These are phyloP conservation scores for Scheffersomyces segobiensis DNA, from an alignment of 1,139 yeast genomes.

Conservation along the genomic window DNA sequence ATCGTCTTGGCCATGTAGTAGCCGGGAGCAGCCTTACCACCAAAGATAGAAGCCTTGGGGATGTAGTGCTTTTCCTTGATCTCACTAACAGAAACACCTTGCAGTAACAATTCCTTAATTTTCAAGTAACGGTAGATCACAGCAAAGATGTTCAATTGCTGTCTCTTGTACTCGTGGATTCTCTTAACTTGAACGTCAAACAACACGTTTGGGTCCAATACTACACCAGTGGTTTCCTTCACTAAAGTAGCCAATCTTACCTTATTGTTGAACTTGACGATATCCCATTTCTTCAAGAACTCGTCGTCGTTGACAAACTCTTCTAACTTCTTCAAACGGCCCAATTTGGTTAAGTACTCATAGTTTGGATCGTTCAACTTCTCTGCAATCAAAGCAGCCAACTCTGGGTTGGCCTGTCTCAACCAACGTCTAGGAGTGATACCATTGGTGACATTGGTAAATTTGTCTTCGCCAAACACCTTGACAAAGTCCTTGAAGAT, in stretches of 20 bases:
- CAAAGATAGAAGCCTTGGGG: slow-evolving; percentile 80
- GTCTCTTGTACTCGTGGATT: slow-evolving; percentile 95
- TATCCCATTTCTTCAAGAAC: slow-evolving; percentile 72
- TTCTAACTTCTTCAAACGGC: slow-evolving; percentile 66
- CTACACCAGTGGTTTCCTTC: slow-evolving; percentile 65
- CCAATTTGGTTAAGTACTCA: slow-evolving; percentile 68
- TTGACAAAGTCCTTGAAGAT: slow-evolving; percentile 88
- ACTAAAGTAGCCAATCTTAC: slow-evolving; percentile 67
- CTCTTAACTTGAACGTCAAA: slow-evolving; percentile 94
- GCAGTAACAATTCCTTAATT: slow-evolving; percentile 64
- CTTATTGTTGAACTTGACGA: slow-evolving; percentile 72
- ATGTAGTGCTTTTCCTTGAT: slow-evolving; percentile 60
- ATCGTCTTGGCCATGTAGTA: slow-evolving; percentile 92
- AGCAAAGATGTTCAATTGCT: slow-evolving; percentile 88
- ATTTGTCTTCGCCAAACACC: slow-evolving; percentile 77
- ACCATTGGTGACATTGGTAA: slow-evolving; percentile 92
- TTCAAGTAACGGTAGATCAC: slow-evolving; percentile 79
- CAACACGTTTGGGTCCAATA: slow-evolving; percentile 70
- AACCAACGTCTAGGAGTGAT: slow-evolving; percentile 97
- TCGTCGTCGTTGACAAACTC: slow-evolving; percentile 64
- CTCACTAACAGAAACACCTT: slow-evolving; percentile 51
- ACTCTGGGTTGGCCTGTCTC: slow-evolving; percentile 85
- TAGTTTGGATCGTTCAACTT: slow-evolving; percentile 66
- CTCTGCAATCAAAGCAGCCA: slow-evolving; percentile 70
- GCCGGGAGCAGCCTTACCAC: slow-evolving; percentile 97